Conservation (phyloP, 2,329 filamentous ascomycete genomes). For the Aspergillus bombycis region DNA sequence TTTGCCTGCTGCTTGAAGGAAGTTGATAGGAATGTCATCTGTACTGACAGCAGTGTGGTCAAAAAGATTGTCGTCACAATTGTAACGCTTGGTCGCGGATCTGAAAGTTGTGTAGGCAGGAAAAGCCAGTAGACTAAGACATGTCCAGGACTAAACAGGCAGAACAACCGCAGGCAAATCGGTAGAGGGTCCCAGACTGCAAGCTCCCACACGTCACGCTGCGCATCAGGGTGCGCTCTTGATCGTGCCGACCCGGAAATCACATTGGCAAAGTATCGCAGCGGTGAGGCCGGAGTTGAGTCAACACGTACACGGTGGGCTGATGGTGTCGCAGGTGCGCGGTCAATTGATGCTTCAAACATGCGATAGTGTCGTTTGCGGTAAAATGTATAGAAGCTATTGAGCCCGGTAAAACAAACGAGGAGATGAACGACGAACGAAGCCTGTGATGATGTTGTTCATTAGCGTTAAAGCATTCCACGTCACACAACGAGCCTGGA, state of each 20-base stretch:
- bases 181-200: constrained; percentile 92
- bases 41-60: constrained; percentile 72
- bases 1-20: constrained; percentile 83
- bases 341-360: constrained; percentile 84
- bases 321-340: constrained; percentile 75
- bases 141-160: constrained; percentile 90
- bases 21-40: constrained; percentile 73
- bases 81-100: constrained; percentile 81
- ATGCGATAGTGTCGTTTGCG: constrained; percentile 85
- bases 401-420: constrained; percentile 67
- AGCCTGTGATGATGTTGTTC: constrained; percentile 52
- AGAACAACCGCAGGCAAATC: constrained; percentile 79
- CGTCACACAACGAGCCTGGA: not conserved
- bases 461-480: constrained; percentile 8
- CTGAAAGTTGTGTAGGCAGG: constrained; percentile 74
- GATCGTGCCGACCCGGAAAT: constrained; percentile 76
- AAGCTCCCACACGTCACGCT: constrained; percentile 91
- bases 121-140: constrained; percentile 89
- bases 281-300: constrained; percentile 79
- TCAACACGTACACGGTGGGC: constrained; percentile 87
- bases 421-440: constrained; percentile 73
- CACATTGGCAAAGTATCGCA: constrained; percentile 72
- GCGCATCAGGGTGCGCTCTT: constrained; percentile 74
- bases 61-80: constrained; percentile 82
- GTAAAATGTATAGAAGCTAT: constrained; percentile 79